Evolutionary conservation across 2,329 filamentous ascomycete species (phyloP).

Genomic region (Cercospora zeae-maydis): DNA sequence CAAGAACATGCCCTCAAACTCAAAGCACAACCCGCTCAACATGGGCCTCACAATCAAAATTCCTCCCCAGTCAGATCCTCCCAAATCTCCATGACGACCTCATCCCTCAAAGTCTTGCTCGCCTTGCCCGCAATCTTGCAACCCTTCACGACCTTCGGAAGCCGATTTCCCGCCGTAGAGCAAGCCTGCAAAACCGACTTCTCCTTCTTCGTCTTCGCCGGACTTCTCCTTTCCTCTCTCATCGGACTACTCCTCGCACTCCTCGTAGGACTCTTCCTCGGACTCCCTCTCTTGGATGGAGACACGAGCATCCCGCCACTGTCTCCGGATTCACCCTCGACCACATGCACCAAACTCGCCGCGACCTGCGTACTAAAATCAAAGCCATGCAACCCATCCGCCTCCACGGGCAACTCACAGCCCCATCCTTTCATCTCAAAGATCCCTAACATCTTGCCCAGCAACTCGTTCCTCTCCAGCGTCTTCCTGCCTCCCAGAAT

Average conservation of each 20-base stretch:
- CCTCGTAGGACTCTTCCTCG: conserved; percentile 1
- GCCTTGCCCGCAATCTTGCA: not conserved
- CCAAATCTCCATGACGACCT: conserved; percentile 31
- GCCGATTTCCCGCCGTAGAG: conserved; percentile 13
- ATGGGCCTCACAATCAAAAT: conserved; percentile 5
- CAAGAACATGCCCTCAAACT: not conserved
- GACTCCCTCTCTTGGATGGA: not conserved
- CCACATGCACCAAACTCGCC: conserved; percentile 7
- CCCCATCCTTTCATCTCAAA: conserved; percentile 80
- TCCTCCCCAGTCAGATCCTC: conserved; percentile 32
- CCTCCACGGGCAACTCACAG: conserved; percentile 56
- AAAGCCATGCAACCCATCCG: conserved; percentile 27
- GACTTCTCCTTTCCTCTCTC: not conserved
- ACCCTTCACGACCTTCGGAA: conserved; percentile 11
- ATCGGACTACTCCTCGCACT: conserved; percentile 9
- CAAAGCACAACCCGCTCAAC: no score
- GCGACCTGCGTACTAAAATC: conserved; percentile 28
- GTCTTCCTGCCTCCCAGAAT: conserved; percentile 81
- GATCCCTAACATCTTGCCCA: conserved; percentile 69
- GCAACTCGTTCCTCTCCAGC: conserved; percentile 67
- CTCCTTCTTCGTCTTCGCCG: not conserved
- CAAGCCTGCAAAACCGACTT: conserved; percentile 5
- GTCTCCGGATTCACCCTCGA: not conserved
- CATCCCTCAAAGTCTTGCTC: conserved; percentile 24
- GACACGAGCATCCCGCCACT: no score